Conservation (phyloP, 176 grass and related monocot genomes). For the Coix lacrymajobi region DNA sequence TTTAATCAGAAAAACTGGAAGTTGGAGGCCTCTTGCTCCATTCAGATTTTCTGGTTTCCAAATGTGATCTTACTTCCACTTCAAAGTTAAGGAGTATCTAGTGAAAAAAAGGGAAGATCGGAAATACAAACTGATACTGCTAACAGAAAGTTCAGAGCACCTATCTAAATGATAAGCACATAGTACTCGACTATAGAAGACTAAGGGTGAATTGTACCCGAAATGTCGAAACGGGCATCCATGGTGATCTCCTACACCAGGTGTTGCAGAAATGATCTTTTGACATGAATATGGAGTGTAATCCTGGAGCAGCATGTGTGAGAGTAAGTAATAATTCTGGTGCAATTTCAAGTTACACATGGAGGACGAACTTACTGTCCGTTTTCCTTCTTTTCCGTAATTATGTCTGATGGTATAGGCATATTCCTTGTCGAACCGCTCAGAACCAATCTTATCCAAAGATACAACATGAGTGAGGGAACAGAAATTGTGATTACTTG, state of each 20-base stretch:
- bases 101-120: neutral
- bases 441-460: slow-evolving; percentile 68
- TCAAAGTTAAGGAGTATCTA: slow-evolving; percentile 8
- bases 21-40: neutral
- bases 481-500: neutral
- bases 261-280: slow-evolving; percentile 89
- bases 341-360: neutral
- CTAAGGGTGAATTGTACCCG: slow-evolving; percentile 49
- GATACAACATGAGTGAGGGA: slow-evolving; percentile 23
- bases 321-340: slow-evolving; percentile 20
- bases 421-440: slow-evolving; percentile 97
- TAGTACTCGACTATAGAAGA: neutral
- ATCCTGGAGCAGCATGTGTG: slow-evolving; percentile 61
- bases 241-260: slow-evolving; percentile 92
- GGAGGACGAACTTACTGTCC: slow-evolving; percentile 51
- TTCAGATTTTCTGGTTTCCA: neutral
- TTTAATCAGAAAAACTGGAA: neutral
- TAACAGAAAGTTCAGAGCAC: neutral
- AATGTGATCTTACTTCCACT: neutral
- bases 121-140: neutral
- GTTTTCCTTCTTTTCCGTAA: slow-evolving; percentile 99
- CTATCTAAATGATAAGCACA: neutral
- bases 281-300: slow-evolving; percentile 97
- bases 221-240: slow-evolving; percentile 96
- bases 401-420: slow-evolving; percentile 81